Evolutionary conservation across 352 stramenopile species (phyloP), one percentile per base, ranked within the genome.

Genomic region (Pythium aristosporum): DNA sequence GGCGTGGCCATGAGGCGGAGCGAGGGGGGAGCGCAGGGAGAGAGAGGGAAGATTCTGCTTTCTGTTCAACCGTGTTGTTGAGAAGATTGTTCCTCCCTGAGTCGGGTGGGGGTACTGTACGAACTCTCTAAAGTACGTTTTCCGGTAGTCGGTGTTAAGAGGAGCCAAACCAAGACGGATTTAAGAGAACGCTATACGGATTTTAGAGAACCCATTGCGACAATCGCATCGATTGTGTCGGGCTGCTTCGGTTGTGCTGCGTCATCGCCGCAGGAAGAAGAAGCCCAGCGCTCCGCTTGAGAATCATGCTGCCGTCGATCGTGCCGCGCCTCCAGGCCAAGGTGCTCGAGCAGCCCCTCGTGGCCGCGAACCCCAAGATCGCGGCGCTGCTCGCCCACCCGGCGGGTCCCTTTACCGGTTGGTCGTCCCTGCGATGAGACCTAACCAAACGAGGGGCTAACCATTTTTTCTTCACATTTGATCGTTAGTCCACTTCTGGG

Each of bases 401-500:
- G 7, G 89, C 89, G 0, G 89, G 89, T 3, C 89, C 89, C 3
- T 97, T 96, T 68, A 96, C 87, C 18, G 77, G 87, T 89, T 54
- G 60, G 74, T 68, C 20, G 18, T 43, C 16, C 13, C 1, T 43
- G 2, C 18, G 42, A 28, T 28, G 25, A 39, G 11, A 39, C 34
- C 34, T 39, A 39, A 39, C 11, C 34, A 12, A 39, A 0, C 30
- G 30, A 6, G 11, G 9, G 18, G 39, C 25, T 55, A 36, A 20
- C 25, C 23, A 55, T 23, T 57, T 11, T 58, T 5, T 57, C 23
- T 59, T 30, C 37, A 13, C 1, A 39, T 39, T 25, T 12, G 44
- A 42, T 46, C 28, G n/a, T 3, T 59, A 85, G 80, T 96, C 13
- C 88, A 96, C 74, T 96, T 97, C 63, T 97, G 89, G 87, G 89